phyloP scores from a whole-genome alignment of 768 basidiomycete genomes.

The Calocybe indica region DNA sequence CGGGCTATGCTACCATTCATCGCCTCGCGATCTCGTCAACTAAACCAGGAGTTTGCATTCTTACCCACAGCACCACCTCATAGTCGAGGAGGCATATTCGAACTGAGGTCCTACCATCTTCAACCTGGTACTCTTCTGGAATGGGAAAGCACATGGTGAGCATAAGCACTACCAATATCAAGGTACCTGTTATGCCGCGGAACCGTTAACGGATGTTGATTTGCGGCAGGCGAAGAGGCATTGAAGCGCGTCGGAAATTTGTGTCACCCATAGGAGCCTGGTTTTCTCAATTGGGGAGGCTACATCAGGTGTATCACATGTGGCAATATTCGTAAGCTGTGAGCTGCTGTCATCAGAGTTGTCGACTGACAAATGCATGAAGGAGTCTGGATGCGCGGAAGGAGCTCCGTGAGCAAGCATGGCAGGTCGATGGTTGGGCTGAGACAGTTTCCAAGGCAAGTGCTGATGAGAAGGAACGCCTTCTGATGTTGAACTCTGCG shows the following conservation, averaged over 20 bases:
- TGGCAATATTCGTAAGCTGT: constrained; percentile 89
- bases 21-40: constrained; percentile 64
- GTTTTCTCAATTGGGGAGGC: constrained; percentile 82
- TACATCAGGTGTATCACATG: constrained; percentile 90
- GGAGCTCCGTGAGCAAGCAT: constrained; percentile 81
- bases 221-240: constrained; percentile 72
- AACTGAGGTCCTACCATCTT: constrained; percentile 83
- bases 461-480: background rate
- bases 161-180: background rate
- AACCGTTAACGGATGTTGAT: background rate
- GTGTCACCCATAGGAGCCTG: constrained; percentile 87
- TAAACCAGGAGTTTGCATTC: constrained; percentile 94
- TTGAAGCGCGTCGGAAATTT: constrained; percentile 87
- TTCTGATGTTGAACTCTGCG: constrained; percentile 6
- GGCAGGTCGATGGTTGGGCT: constrained; percentile 94
- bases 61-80: constrained; percentile 87
- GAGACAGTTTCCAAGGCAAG: constrained; percentile 87
- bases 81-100: constrained; percentile 87
- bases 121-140: constrained; percentile 88
- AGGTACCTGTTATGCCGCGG: too few relatives aligned
- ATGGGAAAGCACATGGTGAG: constrained; percentile 91
- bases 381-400: constrained; percentile 79
- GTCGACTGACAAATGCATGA: constrained; percentile 5
- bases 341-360: constrained; percentile 5
- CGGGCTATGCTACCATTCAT: constrained; percentile 74